Evolutionary conservation across 2,329 filamentous ascomycete genomes (phyloP), one percentile per base, ranked within the genome.

Genomic region (Venturia pyrina): DNA sequence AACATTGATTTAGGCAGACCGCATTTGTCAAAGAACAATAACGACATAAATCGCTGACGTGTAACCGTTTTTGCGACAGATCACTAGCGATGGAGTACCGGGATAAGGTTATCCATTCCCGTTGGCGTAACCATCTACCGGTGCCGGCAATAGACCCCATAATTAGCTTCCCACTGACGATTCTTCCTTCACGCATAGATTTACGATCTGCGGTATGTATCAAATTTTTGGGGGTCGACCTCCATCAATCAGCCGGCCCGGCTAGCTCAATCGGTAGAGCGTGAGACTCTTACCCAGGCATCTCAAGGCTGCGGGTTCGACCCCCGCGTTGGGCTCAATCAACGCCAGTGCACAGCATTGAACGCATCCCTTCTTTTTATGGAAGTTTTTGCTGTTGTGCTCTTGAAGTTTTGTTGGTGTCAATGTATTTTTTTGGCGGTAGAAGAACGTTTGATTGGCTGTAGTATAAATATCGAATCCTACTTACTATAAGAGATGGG

Each of bases 301-400:
- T 63, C 61, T 63, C 37, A 63, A 63, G 61, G 61, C 43, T 63
- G 61, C 61, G 61, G 61, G 61, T 63, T 63, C 61, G 61, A 63
- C 61, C 61, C 61, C 61, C 61, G 61, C 61, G 61, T 63, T 46
- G 61, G 61, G 61, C 61, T 63, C 40, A 10, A 8, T 53, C 48
- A 53, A 53, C 48, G 48, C 48, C 48, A 53, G 48, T 28, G 24
- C 24, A 3, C 24, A 53, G 24, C 24, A 17, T 6, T 53, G 10
- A 28, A 5, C 6, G 34, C 44, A 19, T 46, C n/a, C 1, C 6
- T 21, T 19, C 19, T 48, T 19, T 15, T 48, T n/a, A 7, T 46
- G 44, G 5, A 4, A 7, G 44, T 46, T 4, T 5, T 15, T 15
- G 5, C 19, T 46, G 5, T n/a, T 15, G 5, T 5, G 44, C 6